A percentile compares a stretch with the other conserved stretches of the same genome.
Evolutionary conservation across 1,139 yeast genomes (phyloP).

Genomic region (Kazachstania sp.): DNA sequence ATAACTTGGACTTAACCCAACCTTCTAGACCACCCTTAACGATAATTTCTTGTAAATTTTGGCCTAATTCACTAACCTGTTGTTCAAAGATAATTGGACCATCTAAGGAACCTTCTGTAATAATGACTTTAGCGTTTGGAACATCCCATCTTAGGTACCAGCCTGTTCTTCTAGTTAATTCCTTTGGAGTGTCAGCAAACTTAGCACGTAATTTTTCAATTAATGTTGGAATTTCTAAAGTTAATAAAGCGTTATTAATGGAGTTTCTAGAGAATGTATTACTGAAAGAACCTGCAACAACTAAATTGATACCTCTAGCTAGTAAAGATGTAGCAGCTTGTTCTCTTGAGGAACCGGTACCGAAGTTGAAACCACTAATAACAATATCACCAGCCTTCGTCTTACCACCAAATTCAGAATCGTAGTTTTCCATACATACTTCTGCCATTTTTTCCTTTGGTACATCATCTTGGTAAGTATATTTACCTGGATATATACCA

Average conservation of each 20-base stretch:
- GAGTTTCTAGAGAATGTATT: slow-evolving; percentile 93
- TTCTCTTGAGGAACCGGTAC: slow-evolving; percentile 98
- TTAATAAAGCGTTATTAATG: slow-evolving; percentile 87
- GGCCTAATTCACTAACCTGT: slow-evolving; percentile 92
- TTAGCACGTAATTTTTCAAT: slow-evolving; percentile 66
- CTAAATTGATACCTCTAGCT: slow-evolving; percentile 86
- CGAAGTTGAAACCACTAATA: slow-evolving; percentile 88
- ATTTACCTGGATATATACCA: slow-evolving; percentile 97
- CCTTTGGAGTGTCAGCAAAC: slow-evolving; percentile 46
- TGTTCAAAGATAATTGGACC: slow-evolving; percentile 61
- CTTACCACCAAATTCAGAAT: slow-evolving; percentile 71
- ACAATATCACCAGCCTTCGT: slow-evolving; percentile 84
- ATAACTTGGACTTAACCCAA: slow-evolving; percentile 81
- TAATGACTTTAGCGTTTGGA: slow-evolving; percentile 68
- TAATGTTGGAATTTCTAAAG: slow-evolving; percentile 85
- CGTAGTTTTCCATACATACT: slow-evolving; percentile 99
- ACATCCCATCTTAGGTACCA: slow-evolving; percentile 93
- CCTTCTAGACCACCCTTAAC: slow-evolving; percentile 97
- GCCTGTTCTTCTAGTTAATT: slow-evolving; percentile 88
- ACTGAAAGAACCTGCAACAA: slow-evolving; percentile 95
- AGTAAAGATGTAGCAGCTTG: slow-evolving; percentile 97
- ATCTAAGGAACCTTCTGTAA: slow-evolving; percentile 49
- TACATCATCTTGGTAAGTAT: slow-evolving; percentile 96
- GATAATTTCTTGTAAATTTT: slow-evolving; percentile 90
- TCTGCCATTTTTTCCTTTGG: slow-evolving; percentile 93